Base-by-base conservation (phyloP, 768 basidiomycete genomes). In the Russula vinacea region DNA sequence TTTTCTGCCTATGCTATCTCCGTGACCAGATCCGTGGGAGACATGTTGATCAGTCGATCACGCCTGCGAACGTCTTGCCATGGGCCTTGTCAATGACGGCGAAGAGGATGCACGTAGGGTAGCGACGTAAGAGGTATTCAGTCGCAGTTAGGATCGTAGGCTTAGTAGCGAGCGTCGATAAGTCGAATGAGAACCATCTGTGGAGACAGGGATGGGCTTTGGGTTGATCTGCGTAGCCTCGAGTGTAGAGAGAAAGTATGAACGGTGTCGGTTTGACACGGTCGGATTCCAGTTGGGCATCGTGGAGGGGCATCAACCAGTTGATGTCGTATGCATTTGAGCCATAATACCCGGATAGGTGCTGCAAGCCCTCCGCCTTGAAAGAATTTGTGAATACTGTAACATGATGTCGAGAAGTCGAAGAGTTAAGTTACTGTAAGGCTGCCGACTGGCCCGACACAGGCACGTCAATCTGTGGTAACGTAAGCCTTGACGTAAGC, bases 31-130 rank as follows among this genome's bases (percentile, higher is more conserved):
- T 63, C 33, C 16, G 37, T 22, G 8, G 61, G 62, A 45, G 68
- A 62, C 4, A 72, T 69, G n/a, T 69, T 67, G 19, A 74, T 32
- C 24, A 77, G 50, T 16, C 76, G 4, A 80, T 74, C 53, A 77
- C 55, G 0, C 80, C 81, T 0, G 76, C 79, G 4, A 80, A 45
- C 3, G 65, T 70, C 19, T 74, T 75, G 5, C 69, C 70, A 61
- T 70, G 69, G 5, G 74, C 75, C 56, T 76, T 76, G 69, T 83
- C 82, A 62, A 78, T 75, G 49, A 73, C 74, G 49, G 77, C 77
- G 62, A 78, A 79, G 1, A 78, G 50, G 26, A 77, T 10, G 17
- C 62, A 56, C 24, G 26, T 53, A 24, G 73, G 67, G 63, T 62
- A 7, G 22, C 56, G 58, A 33, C 71, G 69, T 24, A 72, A 62